These are phyloP conservation scores for Acacia confusa DNA, from an alignment of 306 rosid species.

Conservation along the genomic window DNA sequence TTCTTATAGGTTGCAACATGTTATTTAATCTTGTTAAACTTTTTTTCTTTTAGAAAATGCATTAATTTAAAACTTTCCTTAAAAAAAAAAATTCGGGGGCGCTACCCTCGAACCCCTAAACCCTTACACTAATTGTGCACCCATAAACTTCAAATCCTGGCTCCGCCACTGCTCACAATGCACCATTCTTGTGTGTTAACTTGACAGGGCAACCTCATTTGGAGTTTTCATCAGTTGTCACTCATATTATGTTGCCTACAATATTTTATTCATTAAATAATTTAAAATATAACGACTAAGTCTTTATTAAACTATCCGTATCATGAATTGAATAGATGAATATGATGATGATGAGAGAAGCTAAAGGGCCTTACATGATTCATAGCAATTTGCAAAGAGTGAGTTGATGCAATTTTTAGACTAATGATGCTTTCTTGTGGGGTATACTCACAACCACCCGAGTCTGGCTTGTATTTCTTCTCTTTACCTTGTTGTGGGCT, in stretches of 20 bases:
- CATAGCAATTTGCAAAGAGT: constrained; percentile 47
- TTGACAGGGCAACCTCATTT: neutral
- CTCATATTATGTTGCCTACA: neutral
- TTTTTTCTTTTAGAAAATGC: too few species aligned
- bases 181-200: neutral
- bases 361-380: constrained; percentile 50
- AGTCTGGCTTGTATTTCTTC: too few species aligned
- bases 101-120: too few species aligned
- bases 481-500: neutral
- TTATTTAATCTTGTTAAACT: too few species aligned
- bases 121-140: too few species aligned
- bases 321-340: constrained; percentile 57
- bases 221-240: neutral
- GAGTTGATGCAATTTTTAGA: constrained; percentile 18
- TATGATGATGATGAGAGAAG: constrained; percentile 50
- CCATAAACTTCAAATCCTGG: too few species aligned
- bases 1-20: too few species aligned
- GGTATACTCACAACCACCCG: too few species aligned
- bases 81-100: too few species aligned
- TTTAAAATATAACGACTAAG: neutral
- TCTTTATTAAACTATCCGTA: neutral
- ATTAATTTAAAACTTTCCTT: too few species aligned
- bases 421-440: constrained; percentile 16
- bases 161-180: too few species aligned
- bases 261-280: neutral